phyloP scores from a whole-genome alignment of 2,329 filamentous ascomycete genomes.

The Aurifilum marmelostoma region DNA sequence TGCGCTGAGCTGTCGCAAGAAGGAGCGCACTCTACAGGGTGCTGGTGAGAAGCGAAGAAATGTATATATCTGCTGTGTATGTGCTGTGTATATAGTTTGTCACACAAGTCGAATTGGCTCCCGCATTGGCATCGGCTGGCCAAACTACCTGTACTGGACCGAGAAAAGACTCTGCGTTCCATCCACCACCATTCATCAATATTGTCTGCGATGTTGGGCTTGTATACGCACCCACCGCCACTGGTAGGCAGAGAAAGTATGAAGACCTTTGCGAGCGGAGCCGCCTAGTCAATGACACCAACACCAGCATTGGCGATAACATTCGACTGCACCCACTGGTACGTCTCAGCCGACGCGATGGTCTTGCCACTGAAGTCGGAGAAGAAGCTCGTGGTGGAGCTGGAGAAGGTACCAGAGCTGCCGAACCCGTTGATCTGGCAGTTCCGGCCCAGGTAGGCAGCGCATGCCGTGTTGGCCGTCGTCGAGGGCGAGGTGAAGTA shows the following conservation, averaged over 20 bases:
- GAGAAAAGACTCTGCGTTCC: background rate
- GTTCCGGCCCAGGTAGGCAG: conserved; percentile 48
- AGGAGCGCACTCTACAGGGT: background rate
- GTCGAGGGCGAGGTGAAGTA: conserved; percentile 33
- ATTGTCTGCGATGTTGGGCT: background rate
- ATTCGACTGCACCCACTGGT: conserved; percentile 21
- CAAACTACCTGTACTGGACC: background rate
- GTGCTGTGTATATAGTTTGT: background rate
- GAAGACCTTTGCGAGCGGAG: background rate
- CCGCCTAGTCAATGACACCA: conserved; percentile 19
- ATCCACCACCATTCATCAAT: background rate
- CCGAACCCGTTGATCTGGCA: conserved; percentile 52
- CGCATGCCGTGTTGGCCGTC: conserved; percentile 46
- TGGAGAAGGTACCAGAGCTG: conserved; percentile 24
- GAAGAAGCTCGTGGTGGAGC: conserved; percentile 28
- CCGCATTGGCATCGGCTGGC: background rate
- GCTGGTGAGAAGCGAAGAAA: background rate
- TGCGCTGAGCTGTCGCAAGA: background rate
- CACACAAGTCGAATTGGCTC: background rate
- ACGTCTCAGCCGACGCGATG: conserved; percentile 26
- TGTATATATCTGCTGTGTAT: background rate
- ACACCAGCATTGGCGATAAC: conserved; percentile 26
- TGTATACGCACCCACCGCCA: background rate
- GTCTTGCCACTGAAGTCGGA: conserved; percentile 29
- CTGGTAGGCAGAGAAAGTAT: background rate